phyloP scores from a whole-genome alignment of 169 alveolate species.

The Cryptosporidium sp. region DNA sequence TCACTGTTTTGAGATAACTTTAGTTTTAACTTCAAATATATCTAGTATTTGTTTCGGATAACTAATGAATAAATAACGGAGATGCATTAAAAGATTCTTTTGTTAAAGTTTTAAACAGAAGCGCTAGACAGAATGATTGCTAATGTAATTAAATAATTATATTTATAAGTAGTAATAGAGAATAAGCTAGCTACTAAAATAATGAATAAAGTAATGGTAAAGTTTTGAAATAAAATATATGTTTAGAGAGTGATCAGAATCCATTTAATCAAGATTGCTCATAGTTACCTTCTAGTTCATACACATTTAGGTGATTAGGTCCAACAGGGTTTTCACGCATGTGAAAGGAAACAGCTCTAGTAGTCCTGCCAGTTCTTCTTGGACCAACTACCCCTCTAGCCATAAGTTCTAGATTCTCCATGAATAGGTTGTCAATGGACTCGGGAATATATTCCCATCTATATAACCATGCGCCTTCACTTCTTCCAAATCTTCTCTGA shows the following conservation, averaged over 20 bases:
- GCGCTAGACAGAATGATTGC: too few species aligned
- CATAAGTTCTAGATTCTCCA: slow-evolving; percentile 64
- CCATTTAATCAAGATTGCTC: slow-evolving; percentile 17
- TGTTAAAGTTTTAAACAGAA: too few species aligned
- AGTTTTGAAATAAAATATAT: not conserved
- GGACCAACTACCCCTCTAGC: slow-evolving; percentile 75
- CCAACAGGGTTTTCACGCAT: slow-evolving; percentile 47
- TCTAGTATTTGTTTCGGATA: too few species aligned
- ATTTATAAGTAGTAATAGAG: too few species aligned
- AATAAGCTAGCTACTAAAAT: not conserved
- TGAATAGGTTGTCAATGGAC: slow-evolving; percentile 46
- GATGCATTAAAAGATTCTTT: too few species aligned
- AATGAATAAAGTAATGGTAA: not conserved
- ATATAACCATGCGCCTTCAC: slow-evolving; percentile 68
- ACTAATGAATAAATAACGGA: too few species aligned
- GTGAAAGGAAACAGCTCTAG: slow-evolving; percentile 74
- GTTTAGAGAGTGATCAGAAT: not conserved
- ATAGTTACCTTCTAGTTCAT: slow-evolving; percentile 40
- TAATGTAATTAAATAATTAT: too few species aligned
- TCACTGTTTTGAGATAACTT: too few species aligned
- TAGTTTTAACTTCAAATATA: too few species aligned
- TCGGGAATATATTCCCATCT: slow-evolving; percentile 74
- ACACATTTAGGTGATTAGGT: slow-evolving; percentile 2
- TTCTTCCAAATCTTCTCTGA: slow-evolving; percentile 66
- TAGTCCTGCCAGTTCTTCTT: slow-evolving; percentile 72